Base-by-base conservation (phyloP, 2,329 filamentous ascomycete species). In the Verticillium klebahnii region DNA sequence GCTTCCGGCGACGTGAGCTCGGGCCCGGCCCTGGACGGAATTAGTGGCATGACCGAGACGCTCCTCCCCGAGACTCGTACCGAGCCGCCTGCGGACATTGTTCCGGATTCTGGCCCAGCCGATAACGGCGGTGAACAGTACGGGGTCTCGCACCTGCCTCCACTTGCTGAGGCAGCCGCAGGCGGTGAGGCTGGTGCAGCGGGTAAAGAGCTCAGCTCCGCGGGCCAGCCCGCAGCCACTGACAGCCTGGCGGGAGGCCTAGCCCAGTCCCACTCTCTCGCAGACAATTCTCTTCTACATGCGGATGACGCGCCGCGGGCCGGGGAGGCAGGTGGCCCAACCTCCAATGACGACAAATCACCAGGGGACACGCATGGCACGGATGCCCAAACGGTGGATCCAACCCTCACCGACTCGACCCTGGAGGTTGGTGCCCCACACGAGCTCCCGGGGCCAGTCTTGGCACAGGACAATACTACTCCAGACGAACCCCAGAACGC, bases 331-430 rank as follows among this genome's bases (percentile, higher is more conserved):
- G 56, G 50, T 62, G 56, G 57, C 36, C 19, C 14, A 25, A 31
- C 29, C 50, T 32, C 58, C 25, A 45, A 29, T 31, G 17, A 52
- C 57, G 60, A 66, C 61, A 63, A 63, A 66, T 66, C 63, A 61
- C 37, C 61, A 57, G 58, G 34, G 56, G 63, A 61, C 61, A 66
- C 64, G 63, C 61, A 56, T 62, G 61, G 62, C 59, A 58, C 63
- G 61, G 64, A 65, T 63, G 64, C 60, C 58, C 61, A 63, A 63
- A 15, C 58, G 57, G 63, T 65, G 64, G 63, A 62, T 36, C 60
- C 63, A 54, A 61, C 60, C 40, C 63, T 66, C 63, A 66, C 63
- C 64, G 64, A 66, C 63, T 66, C 64, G 61, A 61, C 62, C 36
- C 58, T 64, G 62, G 58, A 45, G 61, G 64, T 58, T 63, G 60